Conservation (phyloP, 2,329 filamentous ascomycete species). For the Aspergillus sp. region DNA sequence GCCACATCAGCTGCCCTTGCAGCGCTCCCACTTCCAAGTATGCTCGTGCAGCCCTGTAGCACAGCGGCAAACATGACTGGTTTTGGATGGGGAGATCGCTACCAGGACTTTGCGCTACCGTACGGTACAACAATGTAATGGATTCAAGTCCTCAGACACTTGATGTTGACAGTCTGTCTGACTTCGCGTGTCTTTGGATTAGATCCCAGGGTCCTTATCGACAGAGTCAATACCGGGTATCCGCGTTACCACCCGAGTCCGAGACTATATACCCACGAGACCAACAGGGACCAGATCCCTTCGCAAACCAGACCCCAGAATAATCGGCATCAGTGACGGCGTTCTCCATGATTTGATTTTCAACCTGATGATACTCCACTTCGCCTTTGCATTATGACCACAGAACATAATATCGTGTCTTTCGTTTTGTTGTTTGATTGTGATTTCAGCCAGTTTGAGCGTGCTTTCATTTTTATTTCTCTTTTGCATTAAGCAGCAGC, state of each 20-base stretch:
- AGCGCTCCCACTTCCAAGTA: constrained; percentile 78
- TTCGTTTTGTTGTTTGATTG: constrained; percentile 12
- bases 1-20: constrained; percentile 72
- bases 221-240: constrained; percentile 15
- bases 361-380: constrained; percentile 43
- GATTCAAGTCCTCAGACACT: constrained; percentile 30
- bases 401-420: constrained; percentile 23
- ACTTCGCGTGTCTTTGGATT: constrained; percentile 24
- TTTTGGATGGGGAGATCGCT: constrained; percentile 79
- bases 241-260: constrained; percentile 37
- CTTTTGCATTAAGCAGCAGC: constrained; percentile 44
- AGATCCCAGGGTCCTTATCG: constrained; percentile 22
- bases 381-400: constrained; percentile 37
- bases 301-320: constrained; percentile 41
- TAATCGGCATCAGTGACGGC: constrained; percentile 56
- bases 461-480: constrained; percentile 35
- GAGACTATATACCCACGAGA: constrained; percentile 42
- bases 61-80: constrained; percentile 72
- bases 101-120: constrained; percentile 73
- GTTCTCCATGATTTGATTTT: constrained; percentile 51
- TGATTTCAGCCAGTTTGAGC: constrained; percentile 27
- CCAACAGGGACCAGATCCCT: constrained; percentile 36
- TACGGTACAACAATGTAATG: constrained; percentile 73
- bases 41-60: constrained; percentile 80
- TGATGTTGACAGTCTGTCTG: constrained; percentile 28